A percentile compares a stretch with the other conserved stretches of the same genome.
phyloP scores from a whole-genome alignment of 2,329 filamentous ascomycete species.

The Thelonectria blattea region DNA sequence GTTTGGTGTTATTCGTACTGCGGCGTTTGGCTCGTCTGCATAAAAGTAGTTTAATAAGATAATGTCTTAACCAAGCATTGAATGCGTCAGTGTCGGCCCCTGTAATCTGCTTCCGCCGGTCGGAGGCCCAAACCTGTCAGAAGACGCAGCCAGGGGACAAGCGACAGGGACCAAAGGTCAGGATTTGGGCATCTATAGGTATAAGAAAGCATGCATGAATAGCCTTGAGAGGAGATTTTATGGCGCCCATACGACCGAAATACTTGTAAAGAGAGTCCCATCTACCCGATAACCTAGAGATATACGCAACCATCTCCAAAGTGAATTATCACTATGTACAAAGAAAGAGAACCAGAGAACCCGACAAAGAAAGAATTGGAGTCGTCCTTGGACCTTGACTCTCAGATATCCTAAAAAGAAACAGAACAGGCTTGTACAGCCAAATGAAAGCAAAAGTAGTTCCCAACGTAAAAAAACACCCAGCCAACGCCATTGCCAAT shows the following conservation, averaged over 20 bases:
- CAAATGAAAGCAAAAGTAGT: not conserved
- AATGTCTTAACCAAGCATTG: not conserved
- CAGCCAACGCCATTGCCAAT: not conserved
- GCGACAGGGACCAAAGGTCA: too few species aligned
- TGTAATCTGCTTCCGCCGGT: too few species aligned
- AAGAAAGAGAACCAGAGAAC: not conserved
- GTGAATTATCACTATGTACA: not conserved
- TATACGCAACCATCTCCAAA: too few species aligned
- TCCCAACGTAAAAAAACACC: not conserved
- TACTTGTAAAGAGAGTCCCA: too few species aligned
- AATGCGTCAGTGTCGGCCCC: not conserved
- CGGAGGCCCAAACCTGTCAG: too few species aligned
- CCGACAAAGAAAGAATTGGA: not conserved
- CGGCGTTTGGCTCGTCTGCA: conserved; percentile 3
- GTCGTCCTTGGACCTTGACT: too few species aligned
- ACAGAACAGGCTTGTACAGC: not conserved
- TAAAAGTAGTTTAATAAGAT: not conserved
- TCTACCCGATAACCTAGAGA: too few species aligned
- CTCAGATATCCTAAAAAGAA: not conserved
- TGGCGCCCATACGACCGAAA: too few species aligned
- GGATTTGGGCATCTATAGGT: too few species aligned
- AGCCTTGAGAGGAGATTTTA: too few species aligned
- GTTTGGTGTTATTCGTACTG: not conserved
- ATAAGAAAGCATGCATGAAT: too few species aligned
- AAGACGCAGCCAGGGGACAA: too few species aligned